phyloP scores from a whole-genome alignment of 2,329 filamentous ascomycete genomes.

The Colletotrichum tofieldiae region DNA sequence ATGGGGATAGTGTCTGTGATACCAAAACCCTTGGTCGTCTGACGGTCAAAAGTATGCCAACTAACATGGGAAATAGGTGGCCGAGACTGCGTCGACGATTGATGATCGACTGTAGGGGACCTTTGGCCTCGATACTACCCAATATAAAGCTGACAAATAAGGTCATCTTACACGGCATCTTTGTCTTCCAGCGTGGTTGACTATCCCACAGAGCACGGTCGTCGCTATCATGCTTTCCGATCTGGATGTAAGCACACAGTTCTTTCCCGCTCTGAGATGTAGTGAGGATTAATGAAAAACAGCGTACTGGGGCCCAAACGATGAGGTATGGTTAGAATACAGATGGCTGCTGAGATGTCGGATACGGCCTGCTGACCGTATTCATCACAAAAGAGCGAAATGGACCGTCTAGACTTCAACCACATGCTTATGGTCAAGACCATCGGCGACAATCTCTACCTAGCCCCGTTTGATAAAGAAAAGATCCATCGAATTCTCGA shows the following conservation, averaged over 20 bases:
- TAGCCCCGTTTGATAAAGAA: slow-evolving; percentile 24
- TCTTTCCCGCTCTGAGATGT: too few species aligned
- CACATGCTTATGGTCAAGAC: slow-evolving; percentile 25
- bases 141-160: neutral
- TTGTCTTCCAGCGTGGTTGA: slow-evolving; percentile 35
- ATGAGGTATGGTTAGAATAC: slow-evolving; percentile 46
- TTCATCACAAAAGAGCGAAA: slow-evolving; percentile 13
- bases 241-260: slow-evolving; percentile 21
- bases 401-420: slow-evolving; percentile 30
- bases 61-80: neutral
- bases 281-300: neutral
- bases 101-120: slow-evolving; percentile 16
- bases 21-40: neutral
- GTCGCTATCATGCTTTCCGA: slow-evolving; percentile 42
- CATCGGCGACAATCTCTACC: slow-evolving; percentile 13
- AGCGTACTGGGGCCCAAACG: slow-evolving; percentile 55
- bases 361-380: neutral
- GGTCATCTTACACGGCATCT: slow-evolving; percentile 34
- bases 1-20: neutral
- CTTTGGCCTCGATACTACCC: too few species aligned
- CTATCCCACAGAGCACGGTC: slow-evolving; percentile 40
- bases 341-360: neutral
- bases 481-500: slow-evolving; percentile 63
- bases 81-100: slow-evolving; percentile 16
- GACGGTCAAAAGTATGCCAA: neutral